Evolutionary conservation across 768 basidiomycete genomes (phyloP).

Genomic region (Lentinula detonsa): DNA sequence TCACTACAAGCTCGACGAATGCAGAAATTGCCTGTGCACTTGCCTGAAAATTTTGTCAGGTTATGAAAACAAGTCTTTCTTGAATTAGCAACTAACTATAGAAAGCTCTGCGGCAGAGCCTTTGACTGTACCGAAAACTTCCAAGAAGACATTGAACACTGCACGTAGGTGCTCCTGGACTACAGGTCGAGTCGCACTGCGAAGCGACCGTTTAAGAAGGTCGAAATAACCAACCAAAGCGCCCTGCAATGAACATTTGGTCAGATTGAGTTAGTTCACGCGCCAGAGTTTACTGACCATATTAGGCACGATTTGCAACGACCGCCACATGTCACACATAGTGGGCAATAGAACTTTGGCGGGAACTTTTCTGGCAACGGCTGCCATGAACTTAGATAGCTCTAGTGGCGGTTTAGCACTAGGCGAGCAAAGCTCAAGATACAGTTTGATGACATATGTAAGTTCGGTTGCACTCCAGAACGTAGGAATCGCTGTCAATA

Average conservation of each 20-base stretch:
- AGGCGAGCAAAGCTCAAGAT: conserved; percentile 38
- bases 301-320: conserved; percentile 23
- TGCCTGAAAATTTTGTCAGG: conserved; percentile 29
- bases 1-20: conserved; percentile 86
- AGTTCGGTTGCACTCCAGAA: conserved; percentile 73
- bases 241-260: conserved; percentile 16
- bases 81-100: not conserved
- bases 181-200: conserved; percentile 54
- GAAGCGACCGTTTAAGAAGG: conserved; percentile 59
- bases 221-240: conserved; percentile 56
- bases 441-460: conserved; percentile 46
- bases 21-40: conserved; percentile 53
- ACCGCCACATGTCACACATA: conserved; percentile 52
- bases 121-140: conserved; percentile 59
- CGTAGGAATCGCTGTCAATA: conserved; percentile 71
- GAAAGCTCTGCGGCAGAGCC: conserved; percentile 9
- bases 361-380: conserved; percentile 65
- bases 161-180: conserved; percentile 61
- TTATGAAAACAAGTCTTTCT: conserved; percentile 1
- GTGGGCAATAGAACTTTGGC: conserved; percentile 63
- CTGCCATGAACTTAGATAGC: conserved; percentile 48
- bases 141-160: conserved; percentile 74
- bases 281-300: conserved; percentile 22
- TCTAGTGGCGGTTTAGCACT: conserved; percentile 24
- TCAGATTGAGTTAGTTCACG: not conserved